Base-by-base conservation (phyloP, 176 grass and related monocot genomes). In the Pontederia paniculata region DNA sequence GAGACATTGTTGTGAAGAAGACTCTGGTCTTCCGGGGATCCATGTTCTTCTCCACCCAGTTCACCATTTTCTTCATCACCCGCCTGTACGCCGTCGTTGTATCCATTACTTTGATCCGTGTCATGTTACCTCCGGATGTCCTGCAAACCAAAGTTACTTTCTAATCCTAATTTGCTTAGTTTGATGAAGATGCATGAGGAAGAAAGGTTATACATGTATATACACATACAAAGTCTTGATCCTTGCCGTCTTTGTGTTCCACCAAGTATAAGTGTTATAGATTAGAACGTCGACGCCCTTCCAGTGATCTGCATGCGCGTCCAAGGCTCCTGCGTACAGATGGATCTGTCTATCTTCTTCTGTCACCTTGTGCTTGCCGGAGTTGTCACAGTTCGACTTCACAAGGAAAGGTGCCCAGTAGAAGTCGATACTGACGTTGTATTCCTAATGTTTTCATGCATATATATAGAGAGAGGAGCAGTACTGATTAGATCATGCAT, bases 241-340 rank as follows among this genome's bases (percentile, higher is more conserved):
- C 17, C 18, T 45, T 22, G 52, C 53, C 9, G 28, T 11, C 4
- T 14, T 18, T 4, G 45, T 51, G 12, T 52, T 13, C 69, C 69
- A 72, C 69, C 69, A 72, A 28, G 45, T 60, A 44, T 72, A 72
- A 13, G 69, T 52, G 69, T 72, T 61, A 25, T 61, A 72, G 47
- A 72, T 15, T n/a, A 72, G 31, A 10, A 72, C 48, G 44, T 72
- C 69, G 13, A 19, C 56, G 17, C 46, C 57, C 57, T 61, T 72
- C 69, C 69, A 72, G 14, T 61, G 4, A 9, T 37, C 44, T 10
- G 69, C n/a, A 15, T 72, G 57, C 18, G 12, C 61, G 3, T 72
- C 56, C 1, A 72, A 3, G 2, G 48, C 21, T 47, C 44, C 69
- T 21, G 11, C 45, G 6, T 46, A n/a, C 42, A 23, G 13, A 55